These are phyloP conservation scores for Diaporthe humulicola DNA, from an alignment of 2,329 filamentous ascomycete species.

Conservation along the genomic window DNA sequence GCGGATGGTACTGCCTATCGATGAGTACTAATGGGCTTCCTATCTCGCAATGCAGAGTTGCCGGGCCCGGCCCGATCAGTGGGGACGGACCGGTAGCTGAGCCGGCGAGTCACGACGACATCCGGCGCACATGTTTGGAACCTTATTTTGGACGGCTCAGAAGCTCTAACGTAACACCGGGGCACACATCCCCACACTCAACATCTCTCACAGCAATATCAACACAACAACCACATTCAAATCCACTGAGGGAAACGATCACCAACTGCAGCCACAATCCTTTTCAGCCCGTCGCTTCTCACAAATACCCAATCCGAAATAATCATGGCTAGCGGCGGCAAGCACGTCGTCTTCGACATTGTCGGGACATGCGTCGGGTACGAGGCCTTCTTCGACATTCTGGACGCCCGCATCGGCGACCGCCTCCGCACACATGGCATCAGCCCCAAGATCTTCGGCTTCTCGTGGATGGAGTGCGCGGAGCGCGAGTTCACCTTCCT, in stretches of 20 bases:
- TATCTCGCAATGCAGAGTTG: conserved; percentile 32
- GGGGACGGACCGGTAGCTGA: conserved; percentile 23
- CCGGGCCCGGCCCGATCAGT: conserved; percentile 32
- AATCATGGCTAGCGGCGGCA: conserved; percentile 43
- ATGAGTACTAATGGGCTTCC: not conserved
- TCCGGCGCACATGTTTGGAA: conserved; percentile 1
- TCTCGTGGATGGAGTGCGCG: conserved; percentile 59
- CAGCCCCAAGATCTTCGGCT: conserved; percentile 58
- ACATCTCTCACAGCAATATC: not conserved
- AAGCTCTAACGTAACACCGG: not conserved
- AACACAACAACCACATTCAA: not conserved
- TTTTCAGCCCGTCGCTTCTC: too few species aligned
- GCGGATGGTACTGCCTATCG: not conserved
- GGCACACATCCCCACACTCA: not conserved
- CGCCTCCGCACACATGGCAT: conserved; percentile 55
- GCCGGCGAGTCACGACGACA: conserved; percentile 18
- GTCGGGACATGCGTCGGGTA: conserved; percentile 66
- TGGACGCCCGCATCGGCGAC: conserved; percentile 57
- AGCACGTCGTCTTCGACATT: conserved; percentile 64
- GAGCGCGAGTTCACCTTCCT: conserved; percentile 66
- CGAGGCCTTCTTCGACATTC: conserved; percentile 56
- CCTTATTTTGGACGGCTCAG: not conserved
- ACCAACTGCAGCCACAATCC: not conserved
- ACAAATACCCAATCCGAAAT: not conserved
- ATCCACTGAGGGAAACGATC: not conserved